phyloP scores from a whole-genome alignment of 768 basidiomycete species.

The Suillus tomentosus region DNA sequence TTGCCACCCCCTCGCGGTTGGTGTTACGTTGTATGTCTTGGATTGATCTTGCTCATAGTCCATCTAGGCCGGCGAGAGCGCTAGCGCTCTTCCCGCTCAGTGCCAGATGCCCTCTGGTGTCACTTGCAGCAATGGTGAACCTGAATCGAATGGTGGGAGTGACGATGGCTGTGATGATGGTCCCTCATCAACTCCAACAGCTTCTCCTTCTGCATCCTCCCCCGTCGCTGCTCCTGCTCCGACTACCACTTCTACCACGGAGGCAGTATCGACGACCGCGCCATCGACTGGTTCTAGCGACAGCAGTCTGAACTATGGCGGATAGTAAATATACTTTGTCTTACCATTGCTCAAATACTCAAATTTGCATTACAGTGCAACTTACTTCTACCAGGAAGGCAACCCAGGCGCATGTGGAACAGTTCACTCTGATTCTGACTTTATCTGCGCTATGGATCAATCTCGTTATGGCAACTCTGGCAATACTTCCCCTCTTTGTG shows the following conservation, averaged over 20 bases:
- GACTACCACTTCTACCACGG: neutral
- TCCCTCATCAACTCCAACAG: slow-evolving; percentile 20
- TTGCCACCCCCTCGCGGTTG: slow-evolving; percentile 70
- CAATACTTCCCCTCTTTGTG: slow-evolving; percentile 60
- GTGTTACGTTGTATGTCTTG: slow-evolving; percentile 7
- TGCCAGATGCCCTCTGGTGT: slow-evolving; percentile 48
- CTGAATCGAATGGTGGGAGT: slow-evolving; percentile 24
- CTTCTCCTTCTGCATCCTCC: slow-evolving; percentile 17
- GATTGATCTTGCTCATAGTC: slow-evolving; percentile 7
- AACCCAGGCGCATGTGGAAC: slow-evolving; percentile 80
- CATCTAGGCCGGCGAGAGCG: slow-evolving; percentile 51
- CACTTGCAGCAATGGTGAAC: slow-evolving; percentile 21
- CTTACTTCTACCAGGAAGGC: slow-evolving; percentile 72
- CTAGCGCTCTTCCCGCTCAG: slow-evolving; percentile 48
- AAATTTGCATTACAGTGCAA: slow-evolving; percentile 44
- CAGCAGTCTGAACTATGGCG: slow-evolving; percentile 36
- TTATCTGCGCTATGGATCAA: slow-evolving; percentile 66
- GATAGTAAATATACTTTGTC: slow-evolving; percentile 41
- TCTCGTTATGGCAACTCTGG: slow-evolving; percentile 52
- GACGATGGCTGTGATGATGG: slow-evolving; percentile 37
- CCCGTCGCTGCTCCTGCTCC: slow-evolving; percentile 1
- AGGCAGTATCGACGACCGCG: neutral
- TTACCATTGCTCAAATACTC: neutral
- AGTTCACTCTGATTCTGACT: slow-evolving; percentile 53
- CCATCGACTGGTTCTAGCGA: slow-evolving; percentile 13